A percentile compares a stretch with the other conserved stretches of the same genome.
Conservation (phyloP, 106 monocot genomes). For the Platanthera guangdongensis region DNA sequence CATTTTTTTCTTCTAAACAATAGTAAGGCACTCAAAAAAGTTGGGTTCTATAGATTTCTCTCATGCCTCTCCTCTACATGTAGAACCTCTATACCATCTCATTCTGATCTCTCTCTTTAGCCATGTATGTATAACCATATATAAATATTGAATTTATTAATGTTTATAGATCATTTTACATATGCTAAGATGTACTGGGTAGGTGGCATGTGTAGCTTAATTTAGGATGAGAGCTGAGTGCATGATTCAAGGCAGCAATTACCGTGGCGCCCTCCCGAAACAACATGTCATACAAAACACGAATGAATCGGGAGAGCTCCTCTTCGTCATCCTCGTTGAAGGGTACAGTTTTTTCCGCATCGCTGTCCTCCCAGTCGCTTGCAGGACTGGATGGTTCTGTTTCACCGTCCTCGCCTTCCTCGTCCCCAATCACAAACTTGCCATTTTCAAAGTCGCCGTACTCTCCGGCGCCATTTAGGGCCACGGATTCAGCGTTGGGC, state of each 20-base stretch:
- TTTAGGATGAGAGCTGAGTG: constrained; percentile 57
- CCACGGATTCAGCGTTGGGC: constrained; percentile 30
- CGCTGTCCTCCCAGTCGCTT: constrained; percentile 94
- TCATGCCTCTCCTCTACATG: constrained; percentile 1
- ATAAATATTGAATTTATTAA: background rate
- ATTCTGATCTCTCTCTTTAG: background rate
- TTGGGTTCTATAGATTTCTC: background rate
- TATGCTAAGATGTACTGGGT: constrained; percentile 26
- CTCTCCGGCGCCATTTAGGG: constrained; percentile 23
- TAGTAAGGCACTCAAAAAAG: background rate
- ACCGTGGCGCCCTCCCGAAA: constrained; percentile 68
- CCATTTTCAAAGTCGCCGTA: constrained; percentile 35
- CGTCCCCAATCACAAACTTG: constrained; percentile 83
- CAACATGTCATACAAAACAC: constrained; percentile 58
- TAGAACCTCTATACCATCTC: background rate
- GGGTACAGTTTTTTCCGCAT: constrained; percentile 29
- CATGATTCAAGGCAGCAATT: constrained; percentile 60
- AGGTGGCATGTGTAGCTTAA: constrained; percentile 81
- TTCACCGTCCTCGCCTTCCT: constrained; percentile 52
- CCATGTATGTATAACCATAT: too few relatives aligned
- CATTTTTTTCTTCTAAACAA: background rate
- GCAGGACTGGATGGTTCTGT: constrained; percentile 28
- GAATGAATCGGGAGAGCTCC: constrained; percentile 64
- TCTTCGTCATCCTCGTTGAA: constrained; percentile 55
- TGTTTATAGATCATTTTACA: background rate